Evolutionary conservation across 768 basidiomycete species (phyloP).

Genomic region (Rickenella mellea): DNA sequence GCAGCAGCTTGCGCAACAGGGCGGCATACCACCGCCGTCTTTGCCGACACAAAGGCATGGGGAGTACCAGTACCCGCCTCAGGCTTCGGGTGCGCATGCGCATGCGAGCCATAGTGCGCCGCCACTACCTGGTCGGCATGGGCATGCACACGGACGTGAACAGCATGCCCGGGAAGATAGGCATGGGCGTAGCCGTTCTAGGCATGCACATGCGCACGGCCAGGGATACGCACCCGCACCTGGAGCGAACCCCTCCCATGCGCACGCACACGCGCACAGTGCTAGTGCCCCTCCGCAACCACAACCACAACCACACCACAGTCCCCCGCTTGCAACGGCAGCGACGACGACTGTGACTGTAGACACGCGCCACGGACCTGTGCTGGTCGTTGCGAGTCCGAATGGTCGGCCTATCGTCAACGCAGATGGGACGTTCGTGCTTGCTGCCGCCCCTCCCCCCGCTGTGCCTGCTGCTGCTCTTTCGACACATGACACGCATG

Average conservation of each 20-base stretch:
- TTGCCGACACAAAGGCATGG: too few species aligned
- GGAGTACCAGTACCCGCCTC: too few species aligned
- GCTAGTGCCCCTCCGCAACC: background rate
- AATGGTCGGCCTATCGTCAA: conserved; percentile 41
- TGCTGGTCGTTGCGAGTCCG: conserved; percentile 34
- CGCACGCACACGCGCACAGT: background rate
- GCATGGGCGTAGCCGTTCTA: too few species aligned
- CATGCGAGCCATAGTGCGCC: too few species aligned
- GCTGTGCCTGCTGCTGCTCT: conserved; percentile 9
- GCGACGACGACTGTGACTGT: background rate
- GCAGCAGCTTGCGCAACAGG: background rate
- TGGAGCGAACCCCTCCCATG: background rate
- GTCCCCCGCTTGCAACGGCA: background rate
- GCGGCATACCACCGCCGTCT: too few species aligned
- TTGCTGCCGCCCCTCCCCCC: conserved; percentile 9
- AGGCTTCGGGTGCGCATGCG: too few species aligned
- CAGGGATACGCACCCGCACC: background rate
- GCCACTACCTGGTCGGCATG: too few species aligned
- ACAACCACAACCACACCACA: background rate
- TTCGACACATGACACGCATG: background rate
- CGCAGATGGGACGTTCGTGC: conserved; percentile 33
- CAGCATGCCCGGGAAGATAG: too few species aligned
- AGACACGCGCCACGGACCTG: conserved; percentile 1
- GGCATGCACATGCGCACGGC: too few species aligned
- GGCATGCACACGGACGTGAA: too few species aligned